These are phyloP conservation scores for Neospora caninum DNA, from an alignment of 169 alveolate genomes.

Conservation along the genomic window DNA sequence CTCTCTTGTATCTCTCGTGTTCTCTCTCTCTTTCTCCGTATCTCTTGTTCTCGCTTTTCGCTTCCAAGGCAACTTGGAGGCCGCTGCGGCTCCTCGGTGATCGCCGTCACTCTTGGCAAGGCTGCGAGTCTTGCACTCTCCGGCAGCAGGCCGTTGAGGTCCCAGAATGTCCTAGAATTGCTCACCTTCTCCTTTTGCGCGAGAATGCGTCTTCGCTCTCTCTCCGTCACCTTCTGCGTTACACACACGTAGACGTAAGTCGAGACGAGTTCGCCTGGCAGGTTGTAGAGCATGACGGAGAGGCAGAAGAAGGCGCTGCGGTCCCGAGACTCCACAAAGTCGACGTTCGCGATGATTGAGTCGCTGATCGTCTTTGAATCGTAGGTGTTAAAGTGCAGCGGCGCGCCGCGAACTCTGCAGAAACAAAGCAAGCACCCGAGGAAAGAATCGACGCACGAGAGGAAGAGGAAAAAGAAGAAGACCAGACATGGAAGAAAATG, in stretches of 20 bases:
- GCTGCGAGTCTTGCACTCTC: too few relatives aligned
- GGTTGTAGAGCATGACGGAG: constrained; percentile 47
- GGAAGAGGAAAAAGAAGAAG: neutral
- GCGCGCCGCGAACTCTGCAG: constrained; percentile 59
- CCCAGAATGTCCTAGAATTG: too few relatives aligned
- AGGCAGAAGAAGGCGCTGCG: constrained; percentile 43
- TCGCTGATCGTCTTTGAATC: constrained; percentile 62
- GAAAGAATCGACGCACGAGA: neutral
- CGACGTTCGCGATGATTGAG: constrained; percentile 51
- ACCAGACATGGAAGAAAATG: neutral
- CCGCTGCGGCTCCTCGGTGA: too few relatives aligned
- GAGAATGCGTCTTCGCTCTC: constrained; percentile 60
- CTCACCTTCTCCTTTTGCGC: constrained; percentile 62
- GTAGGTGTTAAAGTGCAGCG: constrained; percentile 58
- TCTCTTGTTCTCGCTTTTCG: too few relatives aligned
- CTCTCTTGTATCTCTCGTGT: too few relatives aligned
- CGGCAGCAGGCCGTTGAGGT: too few relatives aligned
- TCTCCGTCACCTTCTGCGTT: constrained; percentile 59
- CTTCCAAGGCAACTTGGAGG: too few relatives aligned
- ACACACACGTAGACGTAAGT: constrained; percentile 48
- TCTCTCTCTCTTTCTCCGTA: too few relatives aligned
- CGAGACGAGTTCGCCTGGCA: constrained; percentile 67
- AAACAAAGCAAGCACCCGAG: neutral
- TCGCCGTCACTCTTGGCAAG: too few relatives aligned
- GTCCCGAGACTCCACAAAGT: constrained; percentile 63